These are phyloP conservation scores for Penicillium sp. DNA, from an alignment of 2,329 filamentous ascomycete species.

Conservation along the genomic window DNA sequence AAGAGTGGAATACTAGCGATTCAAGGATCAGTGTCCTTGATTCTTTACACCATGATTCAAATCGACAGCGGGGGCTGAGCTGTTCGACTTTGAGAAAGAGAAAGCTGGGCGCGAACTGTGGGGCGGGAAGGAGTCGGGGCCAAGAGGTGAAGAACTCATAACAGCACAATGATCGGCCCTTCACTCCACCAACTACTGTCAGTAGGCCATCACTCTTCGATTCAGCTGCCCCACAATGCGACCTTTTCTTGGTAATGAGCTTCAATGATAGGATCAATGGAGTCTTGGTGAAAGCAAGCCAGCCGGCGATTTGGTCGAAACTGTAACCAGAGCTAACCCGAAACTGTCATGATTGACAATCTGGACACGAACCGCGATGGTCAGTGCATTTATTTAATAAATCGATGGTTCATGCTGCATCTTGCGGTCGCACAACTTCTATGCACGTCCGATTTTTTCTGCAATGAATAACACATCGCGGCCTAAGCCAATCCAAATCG, in stretches of 20 bases:
- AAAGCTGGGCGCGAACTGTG: background rate
- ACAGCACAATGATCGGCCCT: background rate
- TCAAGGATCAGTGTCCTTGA: no score
- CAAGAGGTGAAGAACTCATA: background rate
- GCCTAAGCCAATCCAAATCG: constrained; percentile 23
- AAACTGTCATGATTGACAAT: constrained; percentile 1
- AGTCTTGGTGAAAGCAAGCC: background rate
- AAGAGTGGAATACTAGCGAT: no score
- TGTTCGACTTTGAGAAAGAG: no score
- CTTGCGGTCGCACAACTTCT: background rate
- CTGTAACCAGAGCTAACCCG: background rate
- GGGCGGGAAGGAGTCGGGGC: background rate
- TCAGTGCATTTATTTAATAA: background rate
- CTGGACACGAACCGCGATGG: constrained; percentile 1
- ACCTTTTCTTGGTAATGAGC: background rate
- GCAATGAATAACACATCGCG: background rate
- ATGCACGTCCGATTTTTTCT: background rate
- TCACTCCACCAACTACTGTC: constrained; percentile 4
- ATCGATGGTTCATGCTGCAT: background rate
- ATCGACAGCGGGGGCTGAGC: no score
- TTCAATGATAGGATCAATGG: background rate
- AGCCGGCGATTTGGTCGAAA: background rate
- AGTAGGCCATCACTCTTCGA: background rate
- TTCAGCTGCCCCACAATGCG: background rate
- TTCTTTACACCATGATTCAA: no score